Base-by-base conservation (phyloP, 2,329 filamentous ascomycete genomes). In the Curvularia lunata region DNA sequence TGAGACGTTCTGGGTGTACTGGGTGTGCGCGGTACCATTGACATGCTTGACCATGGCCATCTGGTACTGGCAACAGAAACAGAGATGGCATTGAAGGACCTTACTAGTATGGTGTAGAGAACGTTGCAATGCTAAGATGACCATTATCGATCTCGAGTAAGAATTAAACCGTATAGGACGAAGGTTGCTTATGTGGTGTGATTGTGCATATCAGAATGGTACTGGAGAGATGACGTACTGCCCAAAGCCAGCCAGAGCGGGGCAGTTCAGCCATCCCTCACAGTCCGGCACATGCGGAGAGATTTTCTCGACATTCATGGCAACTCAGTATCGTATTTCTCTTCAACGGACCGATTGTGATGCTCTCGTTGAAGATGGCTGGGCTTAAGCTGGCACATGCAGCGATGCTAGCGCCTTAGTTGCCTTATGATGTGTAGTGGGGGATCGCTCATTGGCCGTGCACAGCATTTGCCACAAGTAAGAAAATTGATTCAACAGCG, bases 401-500 rank as follows among this genome's bases (percentile, higher is more conserved):
- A 49, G 50, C 42, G 38, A 32, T 48, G 46, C 53, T 41, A 61
- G 52, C 55, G 53, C 56, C 51, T 58, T 56, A 65, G 58, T 59
- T 68, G 65, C 62, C 65, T 56, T 60, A 64, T 62, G 59, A 62
- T 64, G 57, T 42, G 53, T 55, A 37, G 51, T 55, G 43, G 51
- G 52, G 46, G 51, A 40, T 50, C 58, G 49, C n/a, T 63, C 56
- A 68, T 68, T 68, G 65, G 63, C 57, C 37, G 57, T 58, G 63
- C 56, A 45, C 50, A 40, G 51, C 21, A 18, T 47, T 67, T 57
- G 65, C 65, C 65, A 68, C 64, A 58, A 32, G 57, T 56, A 62
- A 62, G 64, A 68, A 68, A 68, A 64, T 67, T 65, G 64, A 49
- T 59, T 62, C 58, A 58, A 50, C 59, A 41, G 62, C 50, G 54